A percentile compares a stretch with the other conserved stretches of the same genome.
These are phyloP conservation scores for Sesbania bispinosa DNA, from an alignment of 306 rosid genomes.

Conservation along the genomic window DNA sequence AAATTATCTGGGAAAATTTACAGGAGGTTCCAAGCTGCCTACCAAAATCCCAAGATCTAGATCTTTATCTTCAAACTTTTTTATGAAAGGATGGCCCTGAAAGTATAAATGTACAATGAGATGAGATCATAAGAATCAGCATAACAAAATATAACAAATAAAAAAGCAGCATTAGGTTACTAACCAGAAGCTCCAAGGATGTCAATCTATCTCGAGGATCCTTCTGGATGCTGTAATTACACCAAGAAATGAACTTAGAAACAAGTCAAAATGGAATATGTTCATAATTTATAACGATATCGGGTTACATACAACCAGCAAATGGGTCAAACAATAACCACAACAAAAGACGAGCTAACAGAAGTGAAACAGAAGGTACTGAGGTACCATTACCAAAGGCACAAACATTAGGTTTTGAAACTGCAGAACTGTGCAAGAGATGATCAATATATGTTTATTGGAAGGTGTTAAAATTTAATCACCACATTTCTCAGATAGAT, in stretches of 20 bases:
- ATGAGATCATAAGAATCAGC: constrained; percentile 14
- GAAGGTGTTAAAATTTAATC: not conserved
- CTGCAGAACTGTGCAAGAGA: not conserved
- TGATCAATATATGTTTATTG: not conserved
- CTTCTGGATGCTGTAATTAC: constrained; percentile 80
- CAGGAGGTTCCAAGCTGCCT: constrained; percentile 89
- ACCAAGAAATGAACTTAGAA: constrained; percentile 27
- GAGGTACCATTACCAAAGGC: not conserved
- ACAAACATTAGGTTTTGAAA: not conserved
- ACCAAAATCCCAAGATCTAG: constrained; percentile 88
- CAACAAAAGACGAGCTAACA: not conserved
- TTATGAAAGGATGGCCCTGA: constrained; percentile 91
- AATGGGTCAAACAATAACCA: not conserved
- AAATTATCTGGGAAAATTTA: constrained; percentile 68
- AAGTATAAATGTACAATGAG: constrained; percentile 40
- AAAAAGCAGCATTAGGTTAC: constrained; percentile 25
- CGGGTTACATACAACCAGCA: not conserved
- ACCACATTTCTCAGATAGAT: not conserved
- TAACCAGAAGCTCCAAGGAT: constrained; percentile 88
- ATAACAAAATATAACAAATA: not conserved
- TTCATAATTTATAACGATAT: not conserved
- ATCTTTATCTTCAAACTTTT: constrained; percentile 95
- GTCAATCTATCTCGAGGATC: constrained; percentile 71
- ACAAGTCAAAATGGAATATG: not conserved
- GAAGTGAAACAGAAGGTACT: not conserved